phyloP scores from a whole-genome alignment of 495 filamentous ascomycete genomes.

The Thozetella sp. region DNA sequence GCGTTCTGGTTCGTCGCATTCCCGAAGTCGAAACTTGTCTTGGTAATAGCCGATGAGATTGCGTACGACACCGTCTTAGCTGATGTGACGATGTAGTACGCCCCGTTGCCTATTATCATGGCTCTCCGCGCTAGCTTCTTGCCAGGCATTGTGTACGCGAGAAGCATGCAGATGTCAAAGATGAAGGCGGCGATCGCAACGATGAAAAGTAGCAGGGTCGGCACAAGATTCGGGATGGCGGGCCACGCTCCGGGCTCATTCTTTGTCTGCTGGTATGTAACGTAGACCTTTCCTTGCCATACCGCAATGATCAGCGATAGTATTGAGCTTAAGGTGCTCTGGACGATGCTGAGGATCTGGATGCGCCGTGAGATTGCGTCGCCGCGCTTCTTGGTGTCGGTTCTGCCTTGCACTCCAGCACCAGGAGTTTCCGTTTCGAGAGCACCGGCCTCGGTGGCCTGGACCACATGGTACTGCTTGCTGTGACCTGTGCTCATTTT shows the following conservation, averaged over 20 bases:
- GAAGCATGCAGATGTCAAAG: conserved; percentile 12
- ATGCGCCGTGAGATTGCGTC: conserved; percentile 5
- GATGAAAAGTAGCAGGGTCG: conserved; percentile 13
- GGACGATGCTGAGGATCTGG: conserved; percentile 8
- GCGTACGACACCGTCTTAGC: conserved; percentile 10
- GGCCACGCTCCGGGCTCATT: conserved; percentile 10
- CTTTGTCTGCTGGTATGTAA: conserved; percentile 9
- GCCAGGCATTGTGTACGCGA: conserved; percentile 5
- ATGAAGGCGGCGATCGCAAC: conserved; percentile 10
- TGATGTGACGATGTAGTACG: conserved; percentile 8
- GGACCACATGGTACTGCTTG: too few species aligned
- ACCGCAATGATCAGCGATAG: conserved; percentile 13
- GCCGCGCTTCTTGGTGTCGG: conserved; percentile 4
- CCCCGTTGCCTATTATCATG: conserved; percentile 5
- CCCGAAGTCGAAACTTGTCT: conserved; percentile 13
- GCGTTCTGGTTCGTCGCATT: conserved; percentile 1
- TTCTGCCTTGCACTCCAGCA: too few species aligned
- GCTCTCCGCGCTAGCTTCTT: conserved; percentile 6
- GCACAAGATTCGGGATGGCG: conserved; percentile 4
- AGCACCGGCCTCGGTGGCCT: too few species aligned
- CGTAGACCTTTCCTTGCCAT: conserved; percentile 10
- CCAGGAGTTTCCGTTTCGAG: too few species aligned
- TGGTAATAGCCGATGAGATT: conserved; percentile 8
- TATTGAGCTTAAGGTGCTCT: conserved; percentile 6
- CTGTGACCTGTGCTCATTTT: too few species aligned